Conservation (phyloP, 345 rosid species). For the Boechera stricta region DNA sequence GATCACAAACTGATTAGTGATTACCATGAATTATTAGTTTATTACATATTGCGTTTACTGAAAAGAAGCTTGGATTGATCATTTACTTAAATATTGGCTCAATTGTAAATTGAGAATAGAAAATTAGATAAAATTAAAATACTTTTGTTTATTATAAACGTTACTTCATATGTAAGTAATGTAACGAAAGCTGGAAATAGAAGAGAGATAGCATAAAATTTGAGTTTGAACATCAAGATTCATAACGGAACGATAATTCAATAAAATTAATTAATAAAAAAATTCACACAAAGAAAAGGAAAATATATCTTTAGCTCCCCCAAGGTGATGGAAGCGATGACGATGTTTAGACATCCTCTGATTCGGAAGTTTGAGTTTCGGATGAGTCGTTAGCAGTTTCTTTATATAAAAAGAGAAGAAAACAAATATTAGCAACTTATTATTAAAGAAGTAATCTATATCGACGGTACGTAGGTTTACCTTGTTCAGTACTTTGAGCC, state of each 20-base stretch:
- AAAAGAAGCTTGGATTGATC: not conserved
- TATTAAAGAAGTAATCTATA: not conserved
- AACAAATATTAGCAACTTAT: not conserved
- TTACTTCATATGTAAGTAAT: not conserved
- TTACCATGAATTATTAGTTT: not conserved
- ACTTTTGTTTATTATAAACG: not conserved
- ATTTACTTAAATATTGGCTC: not conserved
- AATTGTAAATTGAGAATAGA: not conserved
- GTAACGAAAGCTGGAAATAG: not conserved
- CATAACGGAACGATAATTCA: too few species aligned
- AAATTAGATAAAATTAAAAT: not conserved
- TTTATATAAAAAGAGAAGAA: not conserved
- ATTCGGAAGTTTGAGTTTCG: not conserved
- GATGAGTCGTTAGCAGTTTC: not conserved
- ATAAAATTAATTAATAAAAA: too few species aligned
- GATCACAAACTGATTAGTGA: too few species aligned
- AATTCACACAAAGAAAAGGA: too few species aligned
- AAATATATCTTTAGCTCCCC: too few species aligned
- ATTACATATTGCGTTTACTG: not conserved
- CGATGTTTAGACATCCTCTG: not conserved
- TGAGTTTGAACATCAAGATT: too few species aligned
- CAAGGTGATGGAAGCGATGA: too few species aligned
- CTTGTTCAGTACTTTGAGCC: not conserved
- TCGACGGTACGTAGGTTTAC: not conserved
- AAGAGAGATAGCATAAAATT: conserved; percentile 3